Conservation (phyloP, 306 rosid species). For the Cucumis melo region DNA sequence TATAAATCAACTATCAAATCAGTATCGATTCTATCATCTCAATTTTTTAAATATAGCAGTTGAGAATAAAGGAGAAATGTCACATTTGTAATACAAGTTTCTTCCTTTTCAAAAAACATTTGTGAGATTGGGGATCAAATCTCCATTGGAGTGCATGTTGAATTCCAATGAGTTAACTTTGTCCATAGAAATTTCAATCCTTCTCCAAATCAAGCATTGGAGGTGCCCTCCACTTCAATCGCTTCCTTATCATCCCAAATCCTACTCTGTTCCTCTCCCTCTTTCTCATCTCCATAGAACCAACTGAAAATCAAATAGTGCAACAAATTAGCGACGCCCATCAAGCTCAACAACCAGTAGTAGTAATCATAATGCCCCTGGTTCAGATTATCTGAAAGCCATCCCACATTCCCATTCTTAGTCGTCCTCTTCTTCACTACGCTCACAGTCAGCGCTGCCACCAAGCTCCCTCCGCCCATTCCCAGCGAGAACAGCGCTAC, state of each 20-base stretch:
- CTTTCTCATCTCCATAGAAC: slow-evolving; percentile 34
- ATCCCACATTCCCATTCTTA: slow-evolving; percentile 24
- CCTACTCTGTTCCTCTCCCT: background rate
- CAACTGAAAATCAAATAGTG: slow-evolving; percentile 41
- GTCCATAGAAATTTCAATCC: background rate
- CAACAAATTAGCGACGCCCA: slow-evolving; percentile 36
- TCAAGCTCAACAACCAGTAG: slow-evolving; percentile 27
- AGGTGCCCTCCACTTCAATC: background rate
- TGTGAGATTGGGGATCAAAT: no score
- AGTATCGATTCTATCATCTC: no score
- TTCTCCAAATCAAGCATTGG: background rate
- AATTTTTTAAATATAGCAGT: no score
- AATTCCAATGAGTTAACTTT: no score
- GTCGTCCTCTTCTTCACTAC: slow-evolving; percentile 17
- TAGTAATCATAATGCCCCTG: slow-evolving; percentile 59
- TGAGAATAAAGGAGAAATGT: no score
- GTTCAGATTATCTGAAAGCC: slow-evolving; percentile 47
- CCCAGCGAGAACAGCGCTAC: slow-evolving; percentile 36
- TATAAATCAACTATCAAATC: no score
- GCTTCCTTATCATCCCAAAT: slow-evolving; percentile 17
- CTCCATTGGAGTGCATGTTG: background rate
- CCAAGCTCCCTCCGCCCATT: slow-evolving; percentile 36
- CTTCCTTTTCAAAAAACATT: no score
- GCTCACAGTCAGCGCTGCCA: slow-evolving; percentile 31
- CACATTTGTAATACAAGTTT: no score